Base-by-base conservation (phyloP, 768 basidiomycete genomes). In the Amanita pseudoporphyria region DNA sequence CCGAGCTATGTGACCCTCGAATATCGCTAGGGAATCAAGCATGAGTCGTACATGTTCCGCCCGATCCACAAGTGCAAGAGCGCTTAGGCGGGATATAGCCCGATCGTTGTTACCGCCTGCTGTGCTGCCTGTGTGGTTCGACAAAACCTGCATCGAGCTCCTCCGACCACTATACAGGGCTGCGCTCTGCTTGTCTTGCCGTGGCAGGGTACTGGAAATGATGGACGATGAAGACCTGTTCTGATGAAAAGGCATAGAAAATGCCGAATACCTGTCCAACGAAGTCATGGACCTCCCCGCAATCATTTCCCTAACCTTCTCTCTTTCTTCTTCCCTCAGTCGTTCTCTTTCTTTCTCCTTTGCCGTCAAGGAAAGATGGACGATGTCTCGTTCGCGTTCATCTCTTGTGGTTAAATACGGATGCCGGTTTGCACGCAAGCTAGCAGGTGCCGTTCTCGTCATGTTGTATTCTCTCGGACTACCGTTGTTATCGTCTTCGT, bases 11-110 rank as follows among this genome's bases (percentile, higher is more conserved):
- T 84, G 75, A 2, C 72, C 66, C 60, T 89, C 85, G 54, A 91
- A 87, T 71, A 84, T 77, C 3, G 67, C 60, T 12, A 90, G 64
- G 14, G 81, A 76, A 36, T 90, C 86, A 18, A 79, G 56, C 75
- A 90, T 79, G 39, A 91, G 64, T n/a, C 74, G 68, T 1, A 78
- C 70, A 56, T 89, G 88, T 55, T 89, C 85, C 3, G 69, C 60
- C n/a, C 40, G 39, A 7, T 50, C 49, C 14, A 43, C 9, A 21
- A 28, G 13, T 18, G 31, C 41, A 35, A 38, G 24, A 28, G 49
- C 22, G 24, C 49, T 36, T 9, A 18, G 22, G 14, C 60, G 47
- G 46, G 54, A 46, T 51, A 55, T 35, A 54, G 51, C 9, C 55
- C 56, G 41, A 56, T 49, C 3, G 53, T 50, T 18, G 47, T 39